phyloP scores from a whole-genome alignment of 2,329 filamentous ascomycete genomes.

The Trichophyton rubrum region DNA sequence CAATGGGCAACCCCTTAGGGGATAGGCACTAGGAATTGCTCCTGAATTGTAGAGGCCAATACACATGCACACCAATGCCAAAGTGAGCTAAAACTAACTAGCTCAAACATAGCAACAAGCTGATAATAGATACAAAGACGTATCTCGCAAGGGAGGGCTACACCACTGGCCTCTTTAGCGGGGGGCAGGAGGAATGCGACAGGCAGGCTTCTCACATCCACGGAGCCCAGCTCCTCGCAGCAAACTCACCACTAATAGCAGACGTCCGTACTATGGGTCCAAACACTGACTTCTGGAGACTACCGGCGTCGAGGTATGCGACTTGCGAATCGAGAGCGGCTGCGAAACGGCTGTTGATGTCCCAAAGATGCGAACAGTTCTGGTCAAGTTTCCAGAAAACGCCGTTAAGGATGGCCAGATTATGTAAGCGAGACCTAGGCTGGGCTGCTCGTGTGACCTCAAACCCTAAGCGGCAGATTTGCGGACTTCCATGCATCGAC shows the following conservation, averaged over 20 bases:
- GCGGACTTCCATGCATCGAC: neutral
- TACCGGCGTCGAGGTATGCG: neutral
- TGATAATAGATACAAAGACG: neutral
- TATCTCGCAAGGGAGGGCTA: neutral
- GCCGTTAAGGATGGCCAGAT: neutral
- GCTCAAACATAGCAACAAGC: neutral
- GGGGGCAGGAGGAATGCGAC: neutral
- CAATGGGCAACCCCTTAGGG: neutral
- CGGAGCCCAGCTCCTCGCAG: neutral
- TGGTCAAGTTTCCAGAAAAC: neutral
- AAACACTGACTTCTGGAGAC: neutral
- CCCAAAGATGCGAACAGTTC: neutral
- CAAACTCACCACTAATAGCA: neutral
- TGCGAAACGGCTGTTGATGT: neutral
- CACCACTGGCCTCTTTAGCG: neutral
- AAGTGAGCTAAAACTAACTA: neutral
- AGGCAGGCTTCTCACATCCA: neutral
- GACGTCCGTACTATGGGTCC: neutral
- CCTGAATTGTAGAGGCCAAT: neutral
- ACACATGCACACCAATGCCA: neutral
- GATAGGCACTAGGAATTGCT: neutral
- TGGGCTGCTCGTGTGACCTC: slow-evolving; percentile 1
- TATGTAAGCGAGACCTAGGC: neutral
- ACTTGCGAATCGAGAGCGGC: neutral
- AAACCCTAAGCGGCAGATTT: neutral